These are phyloP conservation scores for Fusarium sp. DNA, from an alignment of 2,329 filamentous ascomycete genomes.

Conservation along the genomic window DNA sequence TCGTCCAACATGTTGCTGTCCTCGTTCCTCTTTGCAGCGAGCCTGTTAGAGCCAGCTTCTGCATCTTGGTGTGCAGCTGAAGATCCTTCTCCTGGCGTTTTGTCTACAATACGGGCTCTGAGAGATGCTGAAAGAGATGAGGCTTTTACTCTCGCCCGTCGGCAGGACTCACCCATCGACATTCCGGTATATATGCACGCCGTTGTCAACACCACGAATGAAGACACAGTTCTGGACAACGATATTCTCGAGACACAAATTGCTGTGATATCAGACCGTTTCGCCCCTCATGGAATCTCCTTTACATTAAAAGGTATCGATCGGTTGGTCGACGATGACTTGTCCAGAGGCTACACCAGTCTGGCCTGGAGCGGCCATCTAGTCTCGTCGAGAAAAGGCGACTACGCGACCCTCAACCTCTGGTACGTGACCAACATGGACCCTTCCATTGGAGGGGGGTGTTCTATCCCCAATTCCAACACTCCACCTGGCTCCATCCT, in stretches of 20 bases:
- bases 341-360: background rate
- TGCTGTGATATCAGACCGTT: background rate
- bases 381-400: background rate
- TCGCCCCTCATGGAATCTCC: background rate
- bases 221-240: background rate
- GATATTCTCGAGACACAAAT: background rate
- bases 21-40: background rate
- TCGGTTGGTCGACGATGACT: background rate
- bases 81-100: background rate
- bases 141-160: background rate
- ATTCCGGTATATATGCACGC: background rate
- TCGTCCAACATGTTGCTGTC: background rate
- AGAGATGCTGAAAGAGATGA: background rate
- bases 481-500: background rate
- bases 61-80: background rate
- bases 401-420: background rate
- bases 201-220: background rate
- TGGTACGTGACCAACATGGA: conserved; percentile 3
- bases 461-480: background rate
- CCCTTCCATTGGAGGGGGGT: background rate
- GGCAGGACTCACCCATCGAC: background rate
- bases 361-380: background rate
- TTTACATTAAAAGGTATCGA: background rate
- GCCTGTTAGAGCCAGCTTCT: background rate
- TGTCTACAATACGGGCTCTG: background rate